Percentiles rank a stretch among this genome's conserved stretches.
Evolutionary conservation across 2,329 filamentous ascomycete genomes (phyloP).

Genomic region (Stromatinia cepivora): DNA sequence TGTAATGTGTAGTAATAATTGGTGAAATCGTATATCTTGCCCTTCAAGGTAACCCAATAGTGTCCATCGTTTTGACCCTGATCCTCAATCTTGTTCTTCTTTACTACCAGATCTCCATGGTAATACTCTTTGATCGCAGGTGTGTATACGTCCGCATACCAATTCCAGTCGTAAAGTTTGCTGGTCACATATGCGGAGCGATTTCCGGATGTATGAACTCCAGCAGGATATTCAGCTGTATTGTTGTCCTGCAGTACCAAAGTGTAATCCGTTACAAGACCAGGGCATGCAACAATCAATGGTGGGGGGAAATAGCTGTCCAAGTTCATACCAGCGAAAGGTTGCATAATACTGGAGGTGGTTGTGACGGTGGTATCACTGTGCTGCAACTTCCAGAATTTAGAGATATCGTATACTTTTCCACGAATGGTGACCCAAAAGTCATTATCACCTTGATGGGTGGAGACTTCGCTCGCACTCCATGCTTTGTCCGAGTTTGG

Average conservation of each 20-base stretch:
- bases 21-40: conserved; percentile 82
- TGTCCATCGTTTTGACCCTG: conserved; percentile 68
- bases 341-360: conserved; percentile 65
- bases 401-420: conserved; percentile 85
- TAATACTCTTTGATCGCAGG: conserved; percentile 83
- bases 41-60: conserved; percentile 77
- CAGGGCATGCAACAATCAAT: conserved; percentile 70
- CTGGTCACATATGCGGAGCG: conserved; percentile 57
- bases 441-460: conserved; percentile 70
- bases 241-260: conserved; percentile 63
- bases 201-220: conserved; percentile 70
- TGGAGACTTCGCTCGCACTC: conserved; percentile 66
- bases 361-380: conserved; percentile 69
- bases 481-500: conserved; percentile 91
- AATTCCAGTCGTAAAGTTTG: conserved; percentile 61
- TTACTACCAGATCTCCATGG: conserved; percentile 81
- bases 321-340: conserved; percentile 75
- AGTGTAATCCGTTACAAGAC: conserved; percentile 62
- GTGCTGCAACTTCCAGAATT: conserved; percentile 84
- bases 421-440: conserved; percentile 88
- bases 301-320: conserved; percentile 85
- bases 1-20: conserved; percentile 83
- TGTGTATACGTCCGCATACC: conserved; percentile 75
- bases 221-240: conserved; percentile 54
- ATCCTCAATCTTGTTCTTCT: conserved; percentile 55